Evolutionary conservation across 345 rosid genomes (phyloP), one percentile per base, ranked within the genome.

Genomic region (Populus pruinosa): DNA sequence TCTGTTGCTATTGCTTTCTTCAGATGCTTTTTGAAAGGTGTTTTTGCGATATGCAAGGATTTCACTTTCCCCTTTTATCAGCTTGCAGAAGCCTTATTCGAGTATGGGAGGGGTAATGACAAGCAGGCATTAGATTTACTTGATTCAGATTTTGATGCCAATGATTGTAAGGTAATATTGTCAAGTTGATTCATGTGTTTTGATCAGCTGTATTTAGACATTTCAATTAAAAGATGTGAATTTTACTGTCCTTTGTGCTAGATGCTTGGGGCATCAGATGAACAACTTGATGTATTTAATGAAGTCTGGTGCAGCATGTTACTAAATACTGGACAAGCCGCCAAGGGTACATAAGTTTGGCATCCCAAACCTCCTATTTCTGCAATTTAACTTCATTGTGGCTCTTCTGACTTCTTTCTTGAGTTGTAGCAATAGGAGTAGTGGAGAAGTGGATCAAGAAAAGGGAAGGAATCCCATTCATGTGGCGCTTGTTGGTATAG

Each of bases 261-360:
- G 98, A 85, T 86, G 43, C 84, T 93, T 2, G 97, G 94, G 62
- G 98, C 97, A 78, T 95, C 99, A 9, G 94, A 90, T 79, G 98
- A 93, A 85, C 98, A 91, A 73, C 87, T 90, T 31, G 99, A 95
- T 76, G 98, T 93, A n/a, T 95, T 93, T 71, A 90, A 88, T 53
- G 98, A 95, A 82, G 87, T 95, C 67, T 95, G 92, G 95, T 91
- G 83, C 77, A 74, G n/a, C 47, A 63, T 91, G 86, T 79, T 95
- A 74, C 88, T 95, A 67, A 85, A 87, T 36, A 80, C 86, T 49
- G 97, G 93, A 76, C 84, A 87, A 90, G 85, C 77, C 77, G 69
- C 82, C 59, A 85, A 81, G 72, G 99, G 98, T 95, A 86, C 14
- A 13, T 12, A 44, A 17, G 5, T 44, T 44, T 25, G 83, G 41